A percentile compares a stretch with the other conserved stretches of the same genome.
Evolutionary conservation across 169 alveolate genomes (phyloP).

Genomic region (Theileria annulata): DNA sequence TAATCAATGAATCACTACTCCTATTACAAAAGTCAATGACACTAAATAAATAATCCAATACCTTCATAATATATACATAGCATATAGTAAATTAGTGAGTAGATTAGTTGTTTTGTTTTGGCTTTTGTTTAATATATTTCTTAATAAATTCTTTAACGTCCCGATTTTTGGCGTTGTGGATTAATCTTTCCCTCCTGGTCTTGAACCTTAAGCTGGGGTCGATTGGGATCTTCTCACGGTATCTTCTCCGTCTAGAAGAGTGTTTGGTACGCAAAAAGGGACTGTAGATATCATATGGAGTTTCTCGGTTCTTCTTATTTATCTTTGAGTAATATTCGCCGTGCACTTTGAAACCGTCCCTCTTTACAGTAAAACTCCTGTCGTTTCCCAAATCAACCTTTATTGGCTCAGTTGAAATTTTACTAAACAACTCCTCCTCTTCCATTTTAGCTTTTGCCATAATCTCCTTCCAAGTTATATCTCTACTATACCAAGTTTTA

Average conservation of each 20-base stretch:
- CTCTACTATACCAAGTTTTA: neutral
- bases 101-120: slow-evolving; percentile 76
- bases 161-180: slow-evolving; percentile 65
- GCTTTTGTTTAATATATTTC: slow-evolving; percentile 27
- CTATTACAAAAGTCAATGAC: neutral
- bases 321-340: slow-evolving; percentile 64
- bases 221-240: slow-evolving; percentile 69
- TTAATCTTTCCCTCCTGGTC: slow-evolving; percentile 70
- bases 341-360: slow-evolving; percentile 61
- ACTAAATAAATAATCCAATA: no score
- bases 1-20: neutral
- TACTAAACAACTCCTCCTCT: slow-evolving; percentile 36
- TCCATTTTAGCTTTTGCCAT: slow-evolving; percentile 14
- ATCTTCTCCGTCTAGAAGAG: slow-evolving; percentile 74
- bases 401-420: slow-evolving; percentile 29
- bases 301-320: slow-evolving; percentile 66
- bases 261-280: slow-evolving; percentile 70
- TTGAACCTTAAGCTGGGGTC: slow-evolving; percentile 71
- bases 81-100: slow-evolving; percentile 64
- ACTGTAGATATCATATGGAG: slow-evolving; percentile 72
- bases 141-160: slow-evolving; percentile 33
- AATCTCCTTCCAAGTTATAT: slow-evolving; percentile 42
- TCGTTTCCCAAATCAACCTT: slow-evolving; percentile 49
- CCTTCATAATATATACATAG: no score
- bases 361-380: slow-evolving; percentile 49